Evolutionary conservation across 148 eudicot species (phyloP), one percentile per base, ranked within the genome.

Genomic region (Amaranthus hypochondriacus): DNA sequence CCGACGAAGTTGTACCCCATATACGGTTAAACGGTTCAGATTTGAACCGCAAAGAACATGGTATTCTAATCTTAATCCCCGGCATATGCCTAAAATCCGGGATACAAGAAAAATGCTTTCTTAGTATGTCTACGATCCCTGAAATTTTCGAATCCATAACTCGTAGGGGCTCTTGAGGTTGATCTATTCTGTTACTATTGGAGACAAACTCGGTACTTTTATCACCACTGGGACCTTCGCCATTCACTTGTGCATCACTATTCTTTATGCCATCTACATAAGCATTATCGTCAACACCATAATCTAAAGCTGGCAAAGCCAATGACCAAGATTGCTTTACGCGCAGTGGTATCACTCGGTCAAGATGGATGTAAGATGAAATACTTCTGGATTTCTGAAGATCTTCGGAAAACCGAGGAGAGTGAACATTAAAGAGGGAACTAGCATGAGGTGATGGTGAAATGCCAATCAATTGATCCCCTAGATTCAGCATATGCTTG

Each of bases 261-360:
- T 88, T 91, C 72, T 75, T 77, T 55, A 84, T 80, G 77, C 83
- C 82, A 77, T 83, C 97, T 67, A 76, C 51, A 77, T 61, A 79
- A 74, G 70, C 78, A 72, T 77, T 74, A 61, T 78, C 75, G 14
- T 80, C 79, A 75, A 73, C 73, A 52, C 66, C 75, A 69, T 51
- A 79, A 62, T 82, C 79, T 55, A 92, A 70, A 61, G 84, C 83
- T 61, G 96, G 77, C 66, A 95, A 76, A 75, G 96, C 83, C 79
- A 92, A 83, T 42, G 97, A 90, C 99, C 99, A 95, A 66, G 97
- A 95, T 68, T 95, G 97, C 66, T 90, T 92, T 57, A 92, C 94
- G 75, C 89, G 88, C 49, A 86, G 82, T 59, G 96, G 89, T 68
- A 80, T 72, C 42, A 78, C 73, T 54, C 99, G 87, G 55, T 87